phyloP scores from a whole-genome alignment of 805 yeast genomes.

The Suhomyces pyralidae region DNA sequence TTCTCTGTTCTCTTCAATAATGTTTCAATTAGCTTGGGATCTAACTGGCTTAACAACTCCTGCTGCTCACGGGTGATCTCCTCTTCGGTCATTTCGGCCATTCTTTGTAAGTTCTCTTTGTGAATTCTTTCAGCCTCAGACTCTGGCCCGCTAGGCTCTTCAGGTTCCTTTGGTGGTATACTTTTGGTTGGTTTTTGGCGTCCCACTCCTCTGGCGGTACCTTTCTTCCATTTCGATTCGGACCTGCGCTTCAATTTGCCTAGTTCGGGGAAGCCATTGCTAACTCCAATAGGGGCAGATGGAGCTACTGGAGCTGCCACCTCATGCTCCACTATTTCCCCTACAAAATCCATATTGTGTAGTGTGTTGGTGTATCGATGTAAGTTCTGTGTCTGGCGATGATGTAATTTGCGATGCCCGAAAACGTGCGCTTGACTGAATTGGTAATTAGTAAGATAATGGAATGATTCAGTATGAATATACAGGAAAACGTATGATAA shows the following conservation, averaged over 20 bases:
- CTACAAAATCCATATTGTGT: slow-evolving; percentile 57
- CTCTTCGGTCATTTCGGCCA: slow-evolving; percentile 60
- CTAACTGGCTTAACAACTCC: slow-evolving; percentile 63
- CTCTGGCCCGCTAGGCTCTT: slow-evolving; percentile 8
- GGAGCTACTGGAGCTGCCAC: slow-evolving; percentile 35
- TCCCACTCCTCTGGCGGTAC: not conserved
- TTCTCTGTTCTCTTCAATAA: slow-evolving; percentile 56
- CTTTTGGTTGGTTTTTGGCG: slow-evolving; percentile 9
- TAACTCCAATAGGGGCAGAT: slow-evolving; percentile 15
- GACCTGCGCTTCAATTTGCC: slow-evolving; percentile 25
- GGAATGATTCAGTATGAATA: not conserved
- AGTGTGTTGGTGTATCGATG: not conserved
- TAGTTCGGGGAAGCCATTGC: slow-evolving; percentile 37
- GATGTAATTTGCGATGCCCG: not conserved
- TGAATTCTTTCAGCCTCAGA: slow-evolving; percentile 75
- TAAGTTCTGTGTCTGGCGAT: not conserved
- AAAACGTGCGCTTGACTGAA: not conserved
- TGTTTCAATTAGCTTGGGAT: slow-evolving; percentile 64
- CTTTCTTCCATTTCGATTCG: slow-evolving; percentile 46
- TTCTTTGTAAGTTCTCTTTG: slow-evolving; percentile 62
- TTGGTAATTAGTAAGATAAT: not conserved
- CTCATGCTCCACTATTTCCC: slow-evolving; percentile 70
- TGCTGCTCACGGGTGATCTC: slow-evolving; percentile 63
- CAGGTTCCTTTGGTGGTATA: slow-evolving; percentile 4
- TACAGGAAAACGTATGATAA: no score